A percentile compares a stretch with the other conserved stretches of the same genome.
Evolutionary conservation across 805 yeast species (phyloP).

Genomic region (Candida nanaspora): DNA sequence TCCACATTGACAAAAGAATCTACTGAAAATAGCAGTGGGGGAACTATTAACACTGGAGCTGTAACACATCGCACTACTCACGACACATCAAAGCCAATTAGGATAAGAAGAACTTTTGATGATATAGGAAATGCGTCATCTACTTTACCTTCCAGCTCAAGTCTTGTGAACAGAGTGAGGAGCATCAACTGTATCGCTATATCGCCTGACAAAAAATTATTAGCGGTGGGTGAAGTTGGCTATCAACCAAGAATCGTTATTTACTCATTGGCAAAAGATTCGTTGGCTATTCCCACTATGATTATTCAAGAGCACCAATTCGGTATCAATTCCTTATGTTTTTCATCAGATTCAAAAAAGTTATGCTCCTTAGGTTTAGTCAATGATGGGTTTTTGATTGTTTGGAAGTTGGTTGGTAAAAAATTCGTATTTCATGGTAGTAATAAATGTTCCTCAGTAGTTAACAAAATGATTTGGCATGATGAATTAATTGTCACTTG

Average conservation of each 20-base stretch:
- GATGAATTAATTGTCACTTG: slow-evolving; percentile 40
- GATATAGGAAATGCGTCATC: background rate
- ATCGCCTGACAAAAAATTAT: slow-evolving; percentile 42
- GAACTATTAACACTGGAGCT: background rate
- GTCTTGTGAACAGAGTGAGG: slow-evolving; percentile 33
- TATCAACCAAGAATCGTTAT: slow-evolving; percentile 59
- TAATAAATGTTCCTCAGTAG: slow-evolving; percentile 56
- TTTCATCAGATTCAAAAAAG: slow-evolving; percentile 50
- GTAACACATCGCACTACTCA: background rate
- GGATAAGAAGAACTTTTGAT: background rate
- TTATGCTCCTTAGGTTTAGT: slow-evolving; percentile 60
- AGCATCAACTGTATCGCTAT: slow-evolving; percentile 51
- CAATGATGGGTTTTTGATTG: slow-evolving; percentile 59
- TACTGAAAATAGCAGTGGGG: background rate
- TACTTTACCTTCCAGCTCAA: background rate
- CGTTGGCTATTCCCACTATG: slow-evolving; percentile 41
- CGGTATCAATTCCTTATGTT: slow-evolving; percentile 49
- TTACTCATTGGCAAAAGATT: slow-evolving; percentile 48
- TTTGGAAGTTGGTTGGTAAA: slow-evolving; percentile 41
- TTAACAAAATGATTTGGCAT: slow-evolving; percentile 52
- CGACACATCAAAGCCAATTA: background rate
- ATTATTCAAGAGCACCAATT: slow-evolving; percentile 56
- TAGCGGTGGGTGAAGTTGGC: slow-evolving; percentile 70
- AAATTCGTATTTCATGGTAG: slow-evolving; percentile 34
- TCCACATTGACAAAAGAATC: slow-evolving; percentile 5